These are phyloP conservation scores for Pholiota molesta DNA, from an alignment of 768 basidiomycete species.

Conservation along the genomic window DNA sequence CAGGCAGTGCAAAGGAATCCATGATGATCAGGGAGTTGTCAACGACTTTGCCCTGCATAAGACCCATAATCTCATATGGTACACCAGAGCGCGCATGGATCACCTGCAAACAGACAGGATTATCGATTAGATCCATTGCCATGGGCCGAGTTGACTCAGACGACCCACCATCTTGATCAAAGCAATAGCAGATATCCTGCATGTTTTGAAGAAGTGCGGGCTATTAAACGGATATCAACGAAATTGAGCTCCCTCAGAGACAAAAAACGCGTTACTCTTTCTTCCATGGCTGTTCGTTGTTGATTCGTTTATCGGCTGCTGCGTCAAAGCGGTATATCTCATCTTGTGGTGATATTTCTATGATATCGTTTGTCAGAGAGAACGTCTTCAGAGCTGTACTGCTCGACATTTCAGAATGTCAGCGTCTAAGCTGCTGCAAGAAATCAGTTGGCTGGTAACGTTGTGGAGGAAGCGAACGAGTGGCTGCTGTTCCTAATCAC, in stretches of 20 bases:
- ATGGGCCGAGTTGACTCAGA: not conserved
- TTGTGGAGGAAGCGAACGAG: not conserved
- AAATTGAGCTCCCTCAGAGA: not conserved
- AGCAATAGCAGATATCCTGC: conserved; percentile 94
- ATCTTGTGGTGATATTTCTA: conserved; percentile 74
- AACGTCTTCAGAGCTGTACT: conserved; percentile 76
- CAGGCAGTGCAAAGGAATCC: conserved; percentile 97
- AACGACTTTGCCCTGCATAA: conserved; percentile 96
- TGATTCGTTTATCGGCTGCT: conserved; percentile 67
- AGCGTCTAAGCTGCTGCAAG: not conserved
- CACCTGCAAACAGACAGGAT: conserved; percentile 56
- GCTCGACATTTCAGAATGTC: conserved; percentile 35
- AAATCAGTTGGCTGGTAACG: not conserved
- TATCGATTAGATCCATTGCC: conserved; percentile 4
- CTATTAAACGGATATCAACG: conserved; percentile 36
- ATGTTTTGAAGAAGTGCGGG: conserved; percentile 83
- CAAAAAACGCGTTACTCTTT: conserved; percentile 60
- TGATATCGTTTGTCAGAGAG: conserved; percentile 69
- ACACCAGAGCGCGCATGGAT: conserved; percentile 98
- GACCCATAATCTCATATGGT: conserved; percentile 98
- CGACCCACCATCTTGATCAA: conserved; percentile 87
- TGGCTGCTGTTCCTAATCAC: not conserved
- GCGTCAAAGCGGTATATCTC: conserved; percentile 78
- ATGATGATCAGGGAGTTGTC: conserved; percentile 81
- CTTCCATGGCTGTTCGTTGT: conserved; percentile 78